Evolutionary conservation across 306 rosid genomes (phyloP).

Genomic region (Cyamopsis tetragonoloba): DNA sequence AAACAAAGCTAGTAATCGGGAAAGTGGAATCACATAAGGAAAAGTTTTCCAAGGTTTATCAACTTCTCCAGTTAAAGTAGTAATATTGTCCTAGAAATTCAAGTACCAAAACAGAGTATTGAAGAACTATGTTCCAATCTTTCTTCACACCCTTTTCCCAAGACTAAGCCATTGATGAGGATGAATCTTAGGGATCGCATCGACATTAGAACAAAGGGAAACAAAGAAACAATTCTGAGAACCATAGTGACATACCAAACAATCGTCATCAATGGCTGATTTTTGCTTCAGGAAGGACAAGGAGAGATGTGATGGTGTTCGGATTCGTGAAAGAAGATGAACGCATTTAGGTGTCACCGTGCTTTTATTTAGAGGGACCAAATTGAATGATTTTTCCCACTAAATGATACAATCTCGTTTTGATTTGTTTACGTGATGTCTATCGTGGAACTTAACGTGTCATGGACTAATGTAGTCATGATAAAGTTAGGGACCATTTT

Average conservation of each 20-base stretch:
- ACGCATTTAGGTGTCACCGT: no score
- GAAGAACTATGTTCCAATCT: constrained; percentile 36
- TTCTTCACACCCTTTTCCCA: constrained; percentile 30
- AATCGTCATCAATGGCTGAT: no score
- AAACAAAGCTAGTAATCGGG: constrained; percentile 29
- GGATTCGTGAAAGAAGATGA: no score
- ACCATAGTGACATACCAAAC: constrained; percentile 32
- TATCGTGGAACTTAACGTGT: no score
- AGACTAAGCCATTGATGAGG: constrained; percentile 30
- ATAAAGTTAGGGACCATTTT: no score
- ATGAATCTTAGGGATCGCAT: constrained; percentile 29
- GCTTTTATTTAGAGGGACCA: no score
- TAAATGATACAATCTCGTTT: no score
- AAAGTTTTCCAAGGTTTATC: constrained; percentile 29
- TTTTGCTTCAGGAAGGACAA: no score
- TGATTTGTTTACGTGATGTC: no score
- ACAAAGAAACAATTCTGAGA: not conserved
- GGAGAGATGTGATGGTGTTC: no score
- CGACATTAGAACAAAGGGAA: constrained; percentile 29
- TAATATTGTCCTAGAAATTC: constrained; percentile 39
- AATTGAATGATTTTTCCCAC: no score
- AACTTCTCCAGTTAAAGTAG: constrained; percentile 38
- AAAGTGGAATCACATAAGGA: constrained; percentile 34
- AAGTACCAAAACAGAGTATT: constrained; percentile 37
- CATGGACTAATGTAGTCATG: no score